Evolutionary conservation across 495 filamentous ascomycete genomes (phyloP), one percentile per base, ranked within the genome.

Genomic region (Lineolata rhizophorae): DNA sequence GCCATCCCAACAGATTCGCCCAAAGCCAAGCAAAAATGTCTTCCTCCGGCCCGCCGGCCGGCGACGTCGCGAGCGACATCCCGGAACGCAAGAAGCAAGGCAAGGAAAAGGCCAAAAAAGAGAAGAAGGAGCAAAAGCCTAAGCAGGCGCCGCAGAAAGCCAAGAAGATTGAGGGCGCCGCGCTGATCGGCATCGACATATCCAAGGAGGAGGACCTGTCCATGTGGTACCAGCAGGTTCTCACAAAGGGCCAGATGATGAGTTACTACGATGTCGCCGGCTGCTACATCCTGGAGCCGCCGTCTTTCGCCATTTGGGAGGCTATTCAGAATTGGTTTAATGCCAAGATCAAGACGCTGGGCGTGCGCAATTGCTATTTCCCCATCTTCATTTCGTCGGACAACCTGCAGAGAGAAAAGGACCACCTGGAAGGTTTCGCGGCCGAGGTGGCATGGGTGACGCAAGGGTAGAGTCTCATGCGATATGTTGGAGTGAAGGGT

Each of bases 381-480:
- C 87, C 85, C 27, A 69, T 94, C 54, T 95, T 97, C 52, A 69
- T 95, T 35, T 84, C 78, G 2, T 61, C 76, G 41, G 85, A 84
- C 55, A 81, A 84, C 8, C 57, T 99, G 42, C 69, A 94, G 58
- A 69, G 75, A 42, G 90, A 95, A 58, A 94, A 94, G 64, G 78
- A 81, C 37, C 90, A 97, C 48, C 74, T 97, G 35, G 84, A 97
- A 54, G 90, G 90, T 17, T 95, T 95, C 52, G 85, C 84, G 35
- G 82, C 87, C 31, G 87, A 99, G 55, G 74, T 99, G 38, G 90
- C 90, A 32, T 95, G 87, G 87, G 90, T 99, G 24, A 95, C 90
- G 19, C 80, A 87, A 54, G 84, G 81, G 72, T 83, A 64, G 56
- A 71, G n/a, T n/a, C n/a, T 52, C 15, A 27, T 35, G 15, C 20